Evolutionary conservation across 2,329 filamentous ascomycete genomes (phyloP), one percentile per base, ranked within the genome.

Genomic region (Plectosphaerella plurivora): DNA sequence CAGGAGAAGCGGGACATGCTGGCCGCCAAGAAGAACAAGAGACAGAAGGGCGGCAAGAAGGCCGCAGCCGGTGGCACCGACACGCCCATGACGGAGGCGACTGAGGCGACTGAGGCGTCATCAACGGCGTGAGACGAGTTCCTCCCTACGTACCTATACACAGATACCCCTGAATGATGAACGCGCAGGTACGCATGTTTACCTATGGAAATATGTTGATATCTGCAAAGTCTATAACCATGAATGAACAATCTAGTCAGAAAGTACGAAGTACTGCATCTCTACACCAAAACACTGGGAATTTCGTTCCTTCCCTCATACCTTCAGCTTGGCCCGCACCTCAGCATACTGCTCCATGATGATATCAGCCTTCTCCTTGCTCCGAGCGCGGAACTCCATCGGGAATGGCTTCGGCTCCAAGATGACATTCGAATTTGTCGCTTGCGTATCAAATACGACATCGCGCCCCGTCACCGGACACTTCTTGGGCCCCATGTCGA

Each of bases 1-100:
- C 74, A 78, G 61, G 74, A 83, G 63, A 83, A 82, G 65, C 73
- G 78, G 49, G 76, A 82, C 55, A 64, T 74, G 60, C 67, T 80
- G 37, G 68, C 73, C 55, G 66, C 69, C 1, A 79, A 75, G 63
- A 77, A 73, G 62, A 70, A 10, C 4, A 44, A 70, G 54, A 69
- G 72, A 61, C 73, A 72, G 59, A 53, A 59, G 53, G 55, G 53
- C 18, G 20, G 18, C 3, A 44, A 24, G 39, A 44, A 16, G 15
- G n/a, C 16, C 41, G 16, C 41, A 9, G n/a, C 16, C 41, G 16
- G n/a, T 12, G 41, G 41, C 41, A 20, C 41, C 41, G 18, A 20
- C 11, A 44, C 41, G n/a, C 41, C 41, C n/a, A 18, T 44, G 41
- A 44, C 41, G 4, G 41, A 44, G 18, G 41, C 28, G 8, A 33